Conservation (phyloP, 345 rosid genomes). For the Noccaea bulbosa region DNA sequence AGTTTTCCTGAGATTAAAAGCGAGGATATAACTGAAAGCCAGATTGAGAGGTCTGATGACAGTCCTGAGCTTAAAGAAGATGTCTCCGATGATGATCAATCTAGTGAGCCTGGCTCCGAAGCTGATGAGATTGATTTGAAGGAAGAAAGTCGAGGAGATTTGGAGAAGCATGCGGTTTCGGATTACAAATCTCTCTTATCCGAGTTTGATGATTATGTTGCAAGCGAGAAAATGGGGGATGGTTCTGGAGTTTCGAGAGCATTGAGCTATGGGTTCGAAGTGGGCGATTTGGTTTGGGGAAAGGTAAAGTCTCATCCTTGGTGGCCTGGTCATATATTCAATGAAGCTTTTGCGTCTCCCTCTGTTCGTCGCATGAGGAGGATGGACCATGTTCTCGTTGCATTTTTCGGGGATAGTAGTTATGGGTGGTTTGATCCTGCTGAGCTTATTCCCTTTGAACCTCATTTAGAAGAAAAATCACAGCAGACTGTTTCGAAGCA, state of each 20-base stretch:
- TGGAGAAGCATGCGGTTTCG: conserved; percentile 21
- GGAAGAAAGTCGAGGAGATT: conserved; percentile 27
- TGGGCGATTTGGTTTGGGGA: conserved; percentile 99
- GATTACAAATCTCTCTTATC: conserved; percentile 67
- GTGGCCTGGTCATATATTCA: conserved; percentile 99
- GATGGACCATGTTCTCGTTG: conserved; percentile 87
- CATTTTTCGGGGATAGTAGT: conserved; percentile 97
- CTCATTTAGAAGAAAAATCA: conserved; percentile 67
- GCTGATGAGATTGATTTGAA: conserved; percentile 31
- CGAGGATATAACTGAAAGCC: conserved; percentile 25
- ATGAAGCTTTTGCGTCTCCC: conserved; percentile 78
- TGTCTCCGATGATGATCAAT: conserved; percentile 39
- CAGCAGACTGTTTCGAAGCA: conserved; percentile 67
- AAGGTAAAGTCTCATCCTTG: conserved; percentile 99
- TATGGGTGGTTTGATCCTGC: conserved; percentile 99
- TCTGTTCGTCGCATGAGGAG: conserved; percentile 84
- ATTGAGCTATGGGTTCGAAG: conserved; percentile 75
- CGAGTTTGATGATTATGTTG: conserved; percentile 90
- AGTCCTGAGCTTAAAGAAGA: conserved; percentile 30
- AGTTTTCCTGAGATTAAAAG: conserved; percentile 41
- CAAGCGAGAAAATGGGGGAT: conserved; percentile 64
- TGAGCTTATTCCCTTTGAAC: conserved; percentile 88
- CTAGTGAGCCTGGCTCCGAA: conserved; percentile 43
- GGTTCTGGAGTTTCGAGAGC: conserved; percentile 69
- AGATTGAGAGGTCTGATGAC: conserved; percentile 27